These are phyloP conservation scores for Penicillium thymicola DNA, from an alignment of 2,329 filamentous ascomycete species.

Conservation along the genomic window DNA sequence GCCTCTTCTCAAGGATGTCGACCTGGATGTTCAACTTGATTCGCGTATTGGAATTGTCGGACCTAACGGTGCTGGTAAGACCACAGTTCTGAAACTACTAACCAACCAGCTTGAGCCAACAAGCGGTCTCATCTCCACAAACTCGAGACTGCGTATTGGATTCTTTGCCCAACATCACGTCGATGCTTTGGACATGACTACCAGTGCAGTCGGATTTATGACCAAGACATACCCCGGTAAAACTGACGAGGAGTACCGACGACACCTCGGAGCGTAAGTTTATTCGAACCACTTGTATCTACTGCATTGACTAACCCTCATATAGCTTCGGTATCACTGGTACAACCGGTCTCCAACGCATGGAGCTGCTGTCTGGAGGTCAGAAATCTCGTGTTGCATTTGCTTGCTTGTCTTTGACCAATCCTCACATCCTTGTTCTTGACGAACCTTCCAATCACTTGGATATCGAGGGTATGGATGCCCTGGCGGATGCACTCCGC, in stretches of 20 bases:
- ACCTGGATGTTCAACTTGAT: constrained; percentile 95
- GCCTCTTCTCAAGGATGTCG: constrained; percentile 76
- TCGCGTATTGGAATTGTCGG: constrained; percentile 99
- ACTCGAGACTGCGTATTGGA: constrained; percentile 83
- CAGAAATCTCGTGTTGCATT: constrained; percentile 98
- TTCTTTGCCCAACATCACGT: constrained; percentile 99
- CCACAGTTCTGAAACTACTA: constrained; percentile 95
- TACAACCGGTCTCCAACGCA: constrained; percentile 94
- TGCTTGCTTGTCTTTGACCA: constrained; percentile 87
- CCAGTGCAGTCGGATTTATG: constrained; percentile 94
- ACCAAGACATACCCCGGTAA: constrained; percentile 83
- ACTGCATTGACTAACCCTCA: not conserved
- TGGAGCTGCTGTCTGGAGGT: constrained; percentile 89
- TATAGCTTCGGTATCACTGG: constrained; percentile 70
- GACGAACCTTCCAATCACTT: constrained; percentile 98
- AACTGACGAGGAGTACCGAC: constrained; percentile 93
- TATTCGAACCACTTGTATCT: not conserved
- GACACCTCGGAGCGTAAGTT: constrained; percentile 85
- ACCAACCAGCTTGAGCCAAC: constrained; percentile 78
- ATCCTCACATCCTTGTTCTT: constrained; percentile 94
- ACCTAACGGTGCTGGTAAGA: constrained; percentile 98
- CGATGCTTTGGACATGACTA: constrained; percentile 85
- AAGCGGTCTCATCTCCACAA: constrained; percentile 77
- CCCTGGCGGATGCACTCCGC: constrained; percentile 75
- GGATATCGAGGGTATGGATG: constrained; percentile 99